Evolutionary conservation across 805 yeast genomes (phyloP).

Genomic region (Pichia gijzeniarum): DNA sequence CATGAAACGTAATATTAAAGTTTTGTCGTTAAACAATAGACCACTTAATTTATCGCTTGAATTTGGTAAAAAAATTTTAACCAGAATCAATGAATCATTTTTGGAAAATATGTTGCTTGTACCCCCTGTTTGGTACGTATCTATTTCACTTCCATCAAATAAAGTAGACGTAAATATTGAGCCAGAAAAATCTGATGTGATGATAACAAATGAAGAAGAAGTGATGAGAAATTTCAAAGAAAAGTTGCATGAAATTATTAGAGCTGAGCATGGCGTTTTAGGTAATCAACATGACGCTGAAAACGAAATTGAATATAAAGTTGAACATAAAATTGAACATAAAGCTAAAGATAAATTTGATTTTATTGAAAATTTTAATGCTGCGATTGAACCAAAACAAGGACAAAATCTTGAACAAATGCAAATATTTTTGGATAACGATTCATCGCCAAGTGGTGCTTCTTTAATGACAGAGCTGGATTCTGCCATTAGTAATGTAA

Average conservation of each 20-base stretch:
- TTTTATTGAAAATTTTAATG: no score
- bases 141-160: constrained; percentile 19
- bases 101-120: constrained; percentile 17
- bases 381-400: not conserved
- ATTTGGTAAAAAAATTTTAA: constrained; percentile 29
- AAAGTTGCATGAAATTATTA: constrained; percentile 1
- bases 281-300: no score
- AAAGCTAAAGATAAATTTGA: no score
- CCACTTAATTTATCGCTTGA: constrained; percentile 23
- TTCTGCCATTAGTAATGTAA: not conserved
- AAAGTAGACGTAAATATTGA: constrained; percentile 37
- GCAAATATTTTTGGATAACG: no score
- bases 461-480: constrained; percentile 4
- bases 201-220: constrained; percentile 23
- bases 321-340: no score
- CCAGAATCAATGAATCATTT: constrained; percentile 23
- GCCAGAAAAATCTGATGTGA: constrained; percentile 38
- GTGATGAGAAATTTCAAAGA: constrained; percentile 18
- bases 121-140: constrained; percentile 33
- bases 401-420: no score
- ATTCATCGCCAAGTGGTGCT: constrained; percentile 1
- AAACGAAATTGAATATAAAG: no score
- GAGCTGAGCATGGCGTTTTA: not conserved
- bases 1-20: constrained; percentile 20
- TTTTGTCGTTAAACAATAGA: constrained; percentile 32